Conservation (phyloP, 2,329 filamentous ascomycete species). For the Hypocreales sp. region DNA sequence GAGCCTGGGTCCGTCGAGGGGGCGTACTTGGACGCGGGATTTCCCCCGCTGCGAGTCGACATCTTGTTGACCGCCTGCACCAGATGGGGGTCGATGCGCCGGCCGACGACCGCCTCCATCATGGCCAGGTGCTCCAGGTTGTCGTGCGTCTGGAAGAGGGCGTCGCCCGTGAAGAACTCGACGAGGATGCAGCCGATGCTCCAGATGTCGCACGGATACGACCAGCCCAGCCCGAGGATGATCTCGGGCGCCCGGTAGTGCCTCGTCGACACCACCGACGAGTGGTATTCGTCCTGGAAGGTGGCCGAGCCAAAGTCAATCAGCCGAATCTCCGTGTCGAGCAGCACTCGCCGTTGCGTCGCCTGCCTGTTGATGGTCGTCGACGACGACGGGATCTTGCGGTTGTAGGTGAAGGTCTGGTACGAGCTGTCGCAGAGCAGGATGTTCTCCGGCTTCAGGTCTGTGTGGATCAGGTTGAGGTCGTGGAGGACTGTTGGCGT, state of each 20-base stretch:
- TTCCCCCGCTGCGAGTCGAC: slow-evolving; percentile 38
- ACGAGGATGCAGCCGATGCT: slow-evolving; percentile 60
- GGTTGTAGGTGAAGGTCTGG: slow-evolving; percentile 56
- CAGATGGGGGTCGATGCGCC: slow-evolving; percentile 41
- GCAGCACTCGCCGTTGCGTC: slow-evolving; percentile 45
- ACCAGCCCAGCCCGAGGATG: slow-evolving; percentile 56
- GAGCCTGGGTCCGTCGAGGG: neutral
- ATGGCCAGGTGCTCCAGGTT: slow-evolving; percentile 61
- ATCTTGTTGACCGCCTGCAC: slow-evolving; percentile 34
- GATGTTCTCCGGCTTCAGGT: slow-evolving; percentile 57
- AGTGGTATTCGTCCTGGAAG: slow-evolving; percentile 60
- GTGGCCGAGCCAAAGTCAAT: slow-evolving; percentile 61
- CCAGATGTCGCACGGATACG: slow-evolving; percentile 58
- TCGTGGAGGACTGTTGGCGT: slow-evolving; percentile 65
- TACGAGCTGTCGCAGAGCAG: slow-evolving; percentile 49
- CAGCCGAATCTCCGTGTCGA: slow-evolving; percentile 54
- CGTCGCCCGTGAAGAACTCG: slow-evolving; percentile 57
- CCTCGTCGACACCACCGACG: slow-evolving; percentile 53
- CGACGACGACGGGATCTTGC: slow-evolving; percentile 53
- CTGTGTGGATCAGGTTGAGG: slow-evolving; percentile 90
- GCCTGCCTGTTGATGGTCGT: slow-evolving; percentile 43
- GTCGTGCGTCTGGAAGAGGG: slow-evolving; percentile 57
- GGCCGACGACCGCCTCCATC: slow-evolving; percentile 55
- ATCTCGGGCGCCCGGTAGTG: slow-evolving; percentile 59
- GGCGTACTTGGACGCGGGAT: slow-evolving; percentile 46